Evolutionary conservation across 1,139 yeast genomes (phyloP).

Genomic region (Magnusiomyces paraingens): DNA sequence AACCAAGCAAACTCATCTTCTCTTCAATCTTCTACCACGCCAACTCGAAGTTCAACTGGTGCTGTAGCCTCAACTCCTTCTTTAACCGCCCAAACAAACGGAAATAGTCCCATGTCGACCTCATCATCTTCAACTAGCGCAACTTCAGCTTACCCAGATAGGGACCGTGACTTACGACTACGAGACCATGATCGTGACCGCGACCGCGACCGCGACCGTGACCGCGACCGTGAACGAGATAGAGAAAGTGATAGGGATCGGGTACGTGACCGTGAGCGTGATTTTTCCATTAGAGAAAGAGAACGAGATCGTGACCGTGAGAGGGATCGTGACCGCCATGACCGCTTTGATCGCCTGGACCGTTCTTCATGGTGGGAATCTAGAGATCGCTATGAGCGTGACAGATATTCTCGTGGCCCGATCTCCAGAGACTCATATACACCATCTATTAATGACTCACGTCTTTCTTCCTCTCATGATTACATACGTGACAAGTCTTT

Average conservation of each 20-base stretch:
- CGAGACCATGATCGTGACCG: constrained; percentile 10
- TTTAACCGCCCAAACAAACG: too few relatives aligned
- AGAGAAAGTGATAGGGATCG: constrained; percentile 18
- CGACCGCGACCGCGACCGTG: constrained; percentile 18
- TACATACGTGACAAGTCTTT: constrained; percentile 1
- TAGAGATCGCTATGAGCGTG: constrained; percentile 10
- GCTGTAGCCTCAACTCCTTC: too few relatives aligned
- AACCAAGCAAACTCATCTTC: not conserved
- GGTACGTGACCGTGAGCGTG: constrained; percentile 22
- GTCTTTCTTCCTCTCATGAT: constrained; percentile 8
- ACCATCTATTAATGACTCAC: constrained; percentile 8
- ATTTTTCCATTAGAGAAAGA: not conserved
- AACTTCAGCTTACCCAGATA: not conserved
- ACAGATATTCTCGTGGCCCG: constrained; percentile 5
- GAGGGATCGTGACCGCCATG: constrained; percentile 4
- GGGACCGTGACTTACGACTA: not conserved
- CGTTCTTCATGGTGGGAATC: constrained; percentile 5
- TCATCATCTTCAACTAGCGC: not conserved
- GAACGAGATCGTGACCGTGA: constrained; percentile 17
- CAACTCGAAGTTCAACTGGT: too few relatives aligned
- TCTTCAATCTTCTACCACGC: not conserved
- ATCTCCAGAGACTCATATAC: constrained; percentile 7
- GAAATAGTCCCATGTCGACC: too few relatives aligned
- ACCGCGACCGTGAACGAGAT: constrained; percentile 18
- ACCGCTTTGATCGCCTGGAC: not conserved